Evolutionary conservation across 495 filamentous ascomycete species (phyloP), one percentile per base, ranked within the genome.

Genomic region (Hyaloscypha bicolor): DNA sequence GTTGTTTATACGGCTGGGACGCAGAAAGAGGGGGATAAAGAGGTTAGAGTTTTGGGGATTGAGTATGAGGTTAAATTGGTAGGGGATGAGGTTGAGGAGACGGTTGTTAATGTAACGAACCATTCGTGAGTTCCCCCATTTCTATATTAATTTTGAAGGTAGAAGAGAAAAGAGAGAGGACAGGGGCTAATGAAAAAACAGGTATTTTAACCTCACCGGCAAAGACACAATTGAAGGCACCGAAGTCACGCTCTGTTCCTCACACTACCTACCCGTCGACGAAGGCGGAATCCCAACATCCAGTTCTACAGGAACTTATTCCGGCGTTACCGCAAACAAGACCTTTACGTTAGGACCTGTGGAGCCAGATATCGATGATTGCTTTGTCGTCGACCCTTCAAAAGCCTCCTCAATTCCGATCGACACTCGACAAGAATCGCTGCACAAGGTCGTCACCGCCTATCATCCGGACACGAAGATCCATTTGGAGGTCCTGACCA

Each of bases 41-140:
- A 86, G 64, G 79, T 79, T 57, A 85, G 85, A 3, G 83, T 93
- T 33, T 78, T 98, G 64, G 87, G 88, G 30, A 89, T 93, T 14
- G 94, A 98, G 77, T 97, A 94, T 76, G 92, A 97, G 82, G 92
- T 90, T 1, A 87, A 94, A 74, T 80, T 97, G 55, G 84, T 93
- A 2, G 90, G 86, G 2, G 85, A 87, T 58, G 65, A 89, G 35
- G 88, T 88, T 29, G 87, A 92, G 29, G 94, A 97, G 83, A 97
- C 94, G 0, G 90, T 89, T 3, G 83, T 97, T 69, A 94, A 92
- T 72, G 83, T 97, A 71, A 98, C 94, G 33, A 98, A 98, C 79
- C 94, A 98, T 79, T 95, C 91, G 93, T 96, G 80, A 64, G 83
- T 77, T 6, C 33, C 12, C 31, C 35, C 60, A 25, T 25, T 25